A percentile compares a stretch with the other conserved stretches of the same genome.
phyloP scores from a whole-genome alignment of 495 filamentous ascomycete species.

The Parmelia sp. region DNA sequence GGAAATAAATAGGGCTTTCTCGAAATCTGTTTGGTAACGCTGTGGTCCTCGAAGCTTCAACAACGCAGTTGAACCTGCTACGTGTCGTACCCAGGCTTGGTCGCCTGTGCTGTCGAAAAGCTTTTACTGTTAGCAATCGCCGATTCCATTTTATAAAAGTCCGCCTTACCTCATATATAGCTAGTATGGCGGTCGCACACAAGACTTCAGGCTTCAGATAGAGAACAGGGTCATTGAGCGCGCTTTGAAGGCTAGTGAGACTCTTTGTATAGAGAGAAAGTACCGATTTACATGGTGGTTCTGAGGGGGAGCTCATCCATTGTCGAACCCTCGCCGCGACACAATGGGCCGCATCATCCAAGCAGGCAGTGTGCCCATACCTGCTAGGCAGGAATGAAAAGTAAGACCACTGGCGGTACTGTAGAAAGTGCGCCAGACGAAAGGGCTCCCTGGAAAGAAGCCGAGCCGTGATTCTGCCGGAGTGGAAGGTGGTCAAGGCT shows the following conservation, averaged over 20 bases:
- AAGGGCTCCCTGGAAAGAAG: constrained; percentile 24
- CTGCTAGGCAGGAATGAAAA: constrained; percentile 32
- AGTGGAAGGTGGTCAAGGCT: constrained; percentile 27
- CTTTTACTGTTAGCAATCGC: constrained; percentile 1
- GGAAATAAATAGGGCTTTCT: constrained; percentile 34
- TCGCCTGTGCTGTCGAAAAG: constrained; percentile 26
- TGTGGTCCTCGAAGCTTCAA: constrained; percentile 33
- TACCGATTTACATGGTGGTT: constrained; percentile 19
- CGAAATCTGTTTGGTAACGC: constrained; percentile 33
- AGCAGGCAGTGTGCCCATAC: constrained; percentile 30
- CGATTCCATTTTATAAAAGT: neutral
- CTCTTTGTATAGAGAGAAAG: constrained; percentile 32
- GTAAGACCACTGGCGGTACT: constrained; percentile 28
- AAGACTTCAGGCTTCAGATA: constrained; percentile 30
- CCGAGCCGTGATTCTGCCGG: constrained; percentile 22
- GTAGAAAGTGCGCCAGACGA: constrained; percentile 23
- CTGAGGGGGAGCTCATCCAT: constrained; percentile 21
- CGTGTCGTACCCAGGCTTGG: constrained; percentile 31
- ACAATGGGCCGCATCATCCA: constrained; percentile 32
- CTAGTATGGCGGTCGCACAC: constrained; percentile 34
- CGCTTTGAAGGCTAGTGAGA: constrained; percentile 32
- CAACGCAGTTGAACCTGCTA: constrained; percentile 30
- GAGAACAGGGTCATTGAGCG: constrained; percentile 27
- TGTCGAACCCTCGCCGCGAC: constrained; percentile 32
- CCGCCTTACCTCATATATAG: constrained; percentile 30